Evolutionary conservation across 2,329 filamentous ascomycete species (phyloP).

Genomic region (Didymella exigua): DNA sequence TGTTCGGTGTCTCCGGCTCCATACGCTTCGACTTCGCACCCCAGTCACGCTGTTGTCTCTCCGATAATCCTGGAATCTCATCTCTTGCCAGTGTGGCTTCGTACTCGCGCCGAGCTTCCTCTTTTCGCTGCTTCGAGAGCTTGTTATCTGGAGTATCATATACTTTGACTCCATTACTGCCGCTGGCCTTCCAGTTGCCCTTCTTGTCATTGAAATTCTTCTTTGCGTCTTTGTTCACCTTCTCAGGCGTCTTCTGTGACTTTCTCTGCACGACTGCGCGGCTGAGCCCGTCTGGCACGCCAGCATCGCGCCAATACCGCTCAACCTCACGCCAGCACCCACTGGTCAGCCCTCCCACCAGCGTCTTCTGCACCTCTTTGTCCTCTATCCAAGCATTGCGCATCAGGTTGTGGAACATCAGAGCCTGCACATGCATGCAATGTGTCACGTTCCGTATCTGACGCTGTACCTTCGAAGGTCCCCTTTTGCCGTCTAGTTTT

Average conservation of each 20-base stretch:
- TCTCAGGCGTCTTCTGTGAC: conserved; percentile 69
- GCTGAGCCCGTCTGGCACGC: conserved; percentile 81
- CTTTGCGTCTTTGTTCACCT: conserved; percentile 63
- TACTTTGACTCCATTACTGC: conserved; percentile 46
- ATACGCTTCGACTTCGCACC: conserved; percentile 69
- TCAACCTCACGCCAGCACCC: conserved; percentile 47
- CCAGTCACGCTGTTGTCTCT: conserved; percentile 69
- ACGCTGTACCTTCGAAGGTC: conserved; percentile 82
- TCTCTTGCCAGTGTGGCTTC: conserved; percentile 16
- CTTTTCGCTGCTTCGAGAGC: conserved; percentile 10
- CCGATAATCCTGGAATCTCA: conserved; percentile 48
- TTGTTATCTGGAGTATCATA: conserved; percentile 34
- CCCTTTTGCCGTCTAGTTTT: conserved; percentile 72
- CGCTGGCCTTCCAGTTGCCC: conserved; percentile 50
- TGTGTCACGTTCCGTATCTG: conserved; percentile 79
- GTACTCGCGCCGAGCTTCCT: conserved; percentile 10
- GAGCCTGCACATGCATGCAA: conserved; percentile 82
- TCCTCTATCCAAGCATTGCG: conserved; percentile 51
- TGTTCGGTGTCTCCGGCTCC: conserved; percentile 73
- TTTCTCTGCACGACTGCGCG: conserved; percentile 70
- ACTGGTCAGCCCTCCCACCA: conserved; percentile 36
- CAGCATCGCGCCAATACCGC: conserved; percentile 68
- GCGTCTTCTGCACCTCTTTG: conserved; percentile 38
- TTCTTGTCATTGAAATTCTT: conserved; percentile 44
- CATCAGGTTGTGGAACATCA: conserved; percentile 88